Base-by-base conservation (phyloP, 2,329 filamentous ascomycete species). In the Simplicillium aogashimaense region DNA sequence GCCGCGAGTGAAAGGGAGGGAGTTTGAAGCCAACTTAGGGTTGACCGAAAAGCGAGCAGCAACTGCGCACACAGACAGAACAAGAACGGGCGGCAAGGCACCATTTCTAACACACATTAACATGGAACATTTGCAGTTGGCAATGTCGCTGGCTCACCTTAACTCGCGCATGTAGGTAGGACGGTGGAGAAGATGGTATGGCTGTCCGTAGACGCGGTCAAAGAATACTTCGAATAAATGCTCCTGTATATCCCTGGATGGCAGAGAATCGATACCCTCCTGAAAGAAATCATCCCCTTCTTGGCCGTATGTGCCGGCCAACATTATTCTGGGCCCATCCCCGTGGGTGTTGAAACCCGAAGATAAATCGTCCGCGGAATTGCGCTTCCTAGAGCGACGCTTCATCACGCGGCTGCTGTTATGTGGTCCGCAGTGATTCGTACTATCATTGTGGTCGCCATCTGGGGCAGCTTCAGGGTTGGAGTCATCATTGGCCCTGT, bases 191-290 rank as follows among this genome's bases (percentile, higher is more conserved):
- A 98, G 67, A 47, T 94, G 85, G 58, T 97, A 98, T 29, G 87
- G 86, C 57, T 97, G 92, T 7, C 92, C 92, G 56, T 98, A 97
- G 1, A 97, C 76, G 53, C 84, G 89, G 54, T 97, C 90, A 54
- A 97, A 98, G 57, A 94, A 98, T 1, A 95, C 80, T 53, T 97
- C 89, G 14, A 89, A 82, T 6, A 98, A 71, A 60, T 97, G 90
- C 55, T 95, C 85, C 57, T 97, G 92, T 10, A 95, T 77, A 32
- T 95, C 89, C 56, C 83, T 81, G 0, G 86, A 70, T 1, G 92
- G 92, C 12, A 98, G 64, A 41, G 82, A 81, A 47, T 94, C 88
- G 3, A 76, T 73, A 1, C 92, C 92, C 58, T 97, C 90, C 17
- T 76, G 78, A 14, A 94, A 67, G 4, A 95, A 67, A 49, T 81